Evolutionary conservation across 768 basidiomycete species (phyloP).

Genomic region (Termitomyces sp.): DNA sequence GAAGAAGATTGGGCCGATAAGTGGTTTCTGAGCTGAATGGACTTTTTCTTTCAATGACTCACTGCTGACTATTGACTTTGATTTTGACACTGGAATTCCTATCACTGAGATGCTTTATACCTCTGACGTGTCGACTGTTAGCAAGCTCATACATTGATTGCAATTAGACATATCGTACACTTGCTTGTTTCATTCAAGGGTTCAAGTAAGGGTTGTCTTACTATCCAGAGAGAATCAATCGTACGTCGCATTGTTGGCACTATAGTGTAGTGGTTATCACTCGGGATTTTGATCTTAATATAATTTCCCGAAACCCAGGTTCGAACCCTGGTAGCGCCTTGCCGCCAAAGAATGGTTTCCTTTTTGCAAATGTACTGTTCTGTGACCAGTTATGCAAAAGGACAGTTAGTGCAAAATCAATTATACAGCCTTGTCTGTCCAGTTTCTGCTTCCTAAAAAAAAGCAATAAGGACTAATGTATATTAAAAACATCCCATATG

Average conservation of each 20-base stretch:
- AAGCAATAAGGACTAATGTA: too few species aligned
- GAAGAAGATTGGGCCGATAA: neutral
- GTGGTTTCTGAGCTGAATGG: neutral
- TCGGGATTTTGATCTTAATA: constrained; percentile 11
- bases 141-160: neutral
- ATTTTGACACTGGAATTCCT: neutral
- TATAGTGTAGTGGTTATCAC: constrained; percentile 15
- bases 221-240: too few species aligned
- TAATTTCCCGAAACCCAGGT: constrained; percentile 12
- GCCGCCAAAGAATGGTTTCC: too few species aligned
- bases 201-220: too few species aligned
- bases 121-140: neutral
- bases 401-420: too few species aligned
- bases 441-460: too few species aligned
- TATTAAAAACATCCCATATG: too few species aligned
- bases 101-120: neutral
- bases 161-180: too few species aligned
- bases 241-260: neutral
- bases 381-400: too few species aligned
- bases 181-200: too few species aligned
- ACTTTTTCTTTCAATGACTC: neutral
- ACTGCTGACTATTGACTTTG: neutral
- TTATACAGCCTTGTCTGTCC: too few species aligned
- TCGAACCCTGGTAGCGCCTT: constrained; percentile 14
- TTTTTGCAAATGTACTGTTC: too few species aligned